A percentile compares a stretch with the other conserved stretches of the same genome.
Evolutionary conservation across 2,329 filamentous ascomycete species (phyloP).

Genomic region (Colletotrichum sp.): DNA sequence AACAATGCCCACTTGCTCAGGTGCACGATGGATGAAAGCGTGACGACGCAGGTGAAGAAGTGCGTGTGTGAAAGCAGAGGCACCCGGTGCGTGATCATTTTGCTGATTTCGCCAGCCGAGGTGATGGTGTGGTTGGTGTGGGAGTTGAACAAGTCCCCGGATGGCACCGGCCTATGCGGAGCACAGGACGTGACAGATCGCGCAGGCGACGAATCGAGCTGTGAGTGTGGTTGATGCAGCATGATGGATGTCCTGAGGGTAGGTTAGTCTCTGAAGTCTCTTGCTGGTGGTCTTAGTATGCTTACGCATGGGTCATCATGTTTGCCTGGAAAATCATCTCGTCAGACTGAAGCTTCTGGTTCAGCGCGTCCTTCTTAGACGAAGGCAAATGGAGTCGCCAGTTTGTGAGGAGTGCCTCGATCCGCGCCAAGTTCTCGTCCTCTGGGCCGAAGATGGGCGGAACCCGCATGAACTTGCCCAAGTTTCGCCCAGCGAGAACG

Average conservation of each 20-base stretch:
- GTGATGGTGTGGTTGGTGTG: conserved; percentile 84
- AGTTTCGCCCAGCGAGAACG: conserved; percentile 79
- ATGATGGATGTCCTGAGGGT: conserved; percentile 67
- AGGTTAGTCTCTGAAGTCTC: background rate
- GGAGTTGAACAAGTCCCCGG: conserved; percentile 59
- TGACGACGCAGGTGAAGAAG: conserved; percentile 83
- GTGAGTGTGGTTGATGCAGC: conserved; percentile 80
- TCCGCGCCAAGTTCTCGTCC: conserved; percentile 55
- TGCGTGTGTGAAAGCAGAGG: conserved; percentile 77
- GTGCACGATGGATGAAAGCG: conserved; percentile 80
- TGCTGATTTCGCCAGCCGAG: conserved; percentile 78
- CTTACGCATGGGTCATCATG: conserved; percentile 72
- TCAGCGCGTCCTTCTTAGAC: conserved; percentile 72
- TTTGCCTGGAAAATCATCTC: conserved; percentile 93
- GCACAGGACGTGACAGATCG: conserved; percentile 70
- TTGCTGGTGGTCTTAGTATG: background rate
- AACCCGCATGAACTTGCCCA: conserved; percentile 75
- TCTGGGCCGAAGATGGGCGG: conserved; percentile 56
- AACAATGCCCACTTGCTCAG: conserved; percentile 78
- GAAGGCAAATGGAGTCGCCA: conserved; percentile 82
- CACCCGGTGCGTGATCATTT: conserved; percentile 75
- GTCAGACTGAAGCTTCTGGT: conserved; percentile 75
- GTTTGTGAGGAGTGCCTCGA: conserved; percentile 65
- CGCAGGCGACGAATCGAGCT: conserved; percentile 68
- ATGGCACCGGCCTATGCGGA: conserved; percentile 57